phyloP scores from a whole-genome alignment of 176 grass and related monocot genomes.

The maize (Zea mays) region DNA sequence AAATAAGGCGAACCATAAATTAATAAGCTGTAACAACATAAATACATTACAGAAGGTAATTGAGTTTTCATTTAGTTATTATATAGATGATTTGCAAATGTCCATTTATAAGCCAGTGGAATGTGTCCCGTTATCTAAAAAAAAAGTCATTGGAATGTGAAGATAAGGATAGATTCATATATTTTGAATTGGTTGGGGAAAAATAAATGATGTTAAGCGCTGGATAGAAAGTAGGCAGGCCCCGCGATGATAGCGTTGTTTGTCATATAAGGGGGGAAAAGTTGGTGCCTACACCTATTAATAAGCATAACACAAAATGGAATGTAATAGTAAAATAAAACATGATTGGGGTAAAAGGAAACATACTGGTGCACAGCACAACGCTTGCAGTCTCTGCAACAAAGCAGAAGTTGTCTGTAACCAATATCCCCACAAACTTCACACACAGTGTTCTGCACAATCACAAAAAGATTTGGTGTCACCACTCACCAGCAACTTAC shows the following conservation, averaged over 20 bases:
- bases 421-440: slow-evolving; percentile 44
- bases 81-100: neutral
- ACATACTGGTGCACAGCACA: slow-evolving; percentile 43
- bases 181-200: neutral
- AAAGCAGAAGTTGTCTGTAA: slow-evolving; percentile 31
- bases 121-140: neutral
- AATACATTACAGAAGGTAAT: neutral
- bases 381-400: slow-evolving; percentile 35
- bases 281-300: neutral
- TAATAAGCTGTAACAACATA: neutral
- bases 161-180: neutral
- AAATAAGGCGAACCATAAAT: slow-evolving; percentile 11
- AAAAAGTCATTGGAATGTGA: neutral
- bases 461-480: neutral
- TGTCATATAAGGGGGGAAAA: neutral
- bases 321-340: neutral
- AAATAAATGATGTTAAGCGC: neutral
- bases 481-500: neutral
- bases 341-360: slow-evolving; percentile 8
- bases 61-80: neutral
- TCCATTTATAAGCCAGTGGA: neutral
- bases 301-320: neutral
- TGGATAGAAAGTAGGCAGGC: neutral
- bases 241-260: neutral
- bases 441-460: slow-evolving; percentile 32